Base-by-base conservation (phyloP, 75 land plant genomes). In the Pinus tabuliformis region DNA sequence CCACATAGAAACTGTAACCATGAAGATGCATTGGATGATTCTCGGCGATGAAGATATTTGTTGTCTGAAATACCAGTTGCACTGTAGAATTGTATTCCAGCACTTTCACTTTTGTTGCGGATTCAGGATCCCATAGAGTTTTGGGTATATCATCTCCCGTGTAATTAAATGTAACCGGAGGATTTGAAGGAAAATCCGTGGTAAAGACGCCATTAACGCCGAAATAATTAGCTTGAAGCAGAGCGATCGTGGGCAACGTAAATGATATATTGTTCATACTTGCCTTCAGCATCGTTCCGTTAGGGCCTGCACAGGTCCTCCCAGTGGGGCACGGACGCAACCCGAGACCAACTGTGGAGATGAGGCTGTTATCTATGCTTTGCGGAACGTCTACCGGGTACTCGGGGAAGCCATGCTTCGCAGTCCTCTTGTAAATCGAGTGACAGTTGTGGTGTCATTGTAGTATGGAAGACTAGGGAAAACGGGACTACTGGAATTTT, bases 241-340 rank as follows among this genome's bases (percentile, higher is more conserved):
- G 21, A 6, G 78, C 61, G 57, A 66, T 74, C 17, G 52, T 57
- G 57, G 88, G 88, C 12, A 62, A 16, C 8, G 56, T 58, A 56
- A 86, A 86, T 3, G 86, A 72, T 26, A 86, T 81, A 68, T 83
- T 86, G 74, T 86, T 86, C 63, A 86, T 74, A 37, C 81, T 65
- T 39, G 78, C 88, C 52, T 57, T 28, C 2, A 83, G 30, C 13
- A 74, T 37, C 18, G 71, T 17, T 8, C 78, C 81, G 5, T 58
- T 20, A 4, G 57, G 21, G 15, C 78, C 81, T 7, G 13, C 52
- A 54, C 85, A 84, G 16, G 49, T 65, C 11, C 42, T 6, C 2
- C 58, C 58, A 8, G 78, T 75, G 33, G 30, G 3, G 59, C 87
- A 85, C 33, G 77, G 75, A 72, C 24, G 58, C 58, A 76, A 30